Evolutionary conservation across 257 asterid species (phyloP).

Genomic region (Lithospermum erythrorhizon): DNA sequence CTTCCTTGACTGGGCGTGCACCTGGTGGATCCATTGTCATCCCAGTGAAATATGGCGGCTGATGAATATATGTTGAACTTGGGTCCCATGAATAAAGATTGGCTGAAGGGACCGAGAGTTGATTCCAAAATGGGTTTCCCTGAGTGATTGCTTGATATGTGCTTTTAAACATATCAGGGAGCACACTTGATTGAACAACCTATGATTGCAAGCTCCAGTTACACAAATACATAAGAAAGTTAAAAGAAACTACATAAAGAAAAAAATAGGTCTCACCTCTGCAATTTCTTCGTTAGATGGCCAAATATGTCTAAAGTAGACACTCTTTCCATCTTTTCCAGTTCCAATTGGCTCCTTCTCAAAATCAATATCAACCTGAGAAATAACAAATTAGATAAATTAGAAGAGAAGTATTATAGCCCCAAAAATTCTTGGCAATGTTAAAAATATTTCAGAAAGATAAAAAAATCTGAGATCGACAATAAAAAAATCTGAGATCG

Average conservation of each 20-base stretch:
- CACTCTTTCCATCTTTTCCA: constrained; percentile 68
- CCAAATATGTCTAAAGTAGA: constrained; percentile 81
- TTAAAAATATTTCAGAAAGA: background rate
- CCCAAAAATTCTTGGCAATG: background rate
- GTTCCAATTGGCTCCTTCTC: constrained; percentile 86
- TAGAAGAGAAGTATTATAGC: background rate
- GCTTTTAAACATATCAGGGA: constrained; percentile 90
- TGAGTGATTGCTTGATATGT: constrained; percentile 80
- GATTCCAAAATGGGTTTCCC: constrained; percentile 78
- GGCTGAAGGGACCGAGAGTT: constrained; percentile 61
- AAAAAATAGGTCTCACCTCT: constrained; percentile 28
- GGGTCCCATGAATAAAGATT: constrained; percentile 78
- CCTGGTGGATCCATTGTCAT: constrained; percentile 89
- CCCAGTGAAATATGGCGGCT: constrained; percentile 82
- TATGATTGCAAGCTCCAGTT: constrained; percentile 14
- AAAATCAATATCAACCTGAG: constrained; percentile 83
- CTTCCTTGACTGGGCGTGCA: constrained; percentile 71
- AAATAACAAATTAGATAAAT: background rate
- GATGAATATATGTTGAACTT: constrained; percentile 76
- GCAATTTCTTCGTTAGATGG: constrained; percentile 84
- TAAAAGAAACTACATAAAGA: background rate
- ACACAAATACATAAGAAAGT: background rate
- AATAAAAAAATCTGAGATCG: too few relatives aligned
- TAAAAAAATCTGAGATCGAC: too few relatives aligned
- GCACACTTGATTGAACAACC: constrained; percentile 92